Base-by-base conservation (phyloP, 2,329 filamentous ascomycete genomes). In the Alternaria rosae region DNA sequence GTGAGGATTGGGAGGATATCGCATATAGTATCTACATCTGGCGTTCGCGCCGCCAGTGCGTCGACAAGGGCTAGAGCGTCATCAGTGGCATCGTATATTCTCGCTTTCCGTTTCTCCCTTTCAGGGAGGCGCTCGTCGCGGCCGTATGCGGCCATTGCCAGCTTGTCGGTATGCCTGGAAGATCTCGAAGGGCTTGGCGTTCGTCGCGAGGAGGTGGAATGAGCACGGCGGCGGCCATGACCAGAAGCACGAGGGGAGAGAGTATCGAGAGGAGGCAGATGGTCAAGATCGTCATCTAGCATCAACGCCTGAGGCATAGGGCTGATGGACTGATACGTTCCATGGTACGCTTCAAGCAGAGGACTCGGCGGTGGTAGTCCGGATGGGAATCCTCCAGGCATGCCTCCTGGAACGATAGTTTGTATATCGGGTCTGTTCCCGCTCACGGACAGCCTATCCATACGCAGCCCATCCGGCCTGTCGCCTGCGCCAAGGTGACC, bases 271-370 rank as follows among this genome's bases (percentile, higher is more conserved):
- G 76, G 71, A 38, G 70, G 74, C 20, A 79, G 74, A 65, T 79
- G 78, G 57, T 86, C 84, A 10, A 88, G 83, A 35, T 85, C 82
- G 28, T 83, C 79, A 50, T 83, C 73, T 23, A 94, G 82, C 70
- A 87, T 82, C 60, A 87, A 82, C 1, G 94, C 92, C 0, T 93
- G 93, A 0, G 94, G 94, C 92, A 97, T 97, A 0, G 94, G 94
- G 0, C 94, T 97, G 71, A 96, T 92, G 60, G 92, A 92, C 79
- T 98, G 94, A 72, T 97, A 98, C 0, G 94, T 97, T 41, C 94
- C 94, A 65, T 90, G 91, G 80, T 98, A 98, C 1, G 95, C 90
- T 80, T 98, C 94, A 2, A 97, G 87, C 52, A 98, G 84, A 1
- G 94, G 95, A 65, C 93, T 97, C 1, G 88, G 88, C 0, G 93